phyloP scores from a whole-genome alignment of 768 basidiomycete genomes.

The Trametes sanguinea region DNA sequence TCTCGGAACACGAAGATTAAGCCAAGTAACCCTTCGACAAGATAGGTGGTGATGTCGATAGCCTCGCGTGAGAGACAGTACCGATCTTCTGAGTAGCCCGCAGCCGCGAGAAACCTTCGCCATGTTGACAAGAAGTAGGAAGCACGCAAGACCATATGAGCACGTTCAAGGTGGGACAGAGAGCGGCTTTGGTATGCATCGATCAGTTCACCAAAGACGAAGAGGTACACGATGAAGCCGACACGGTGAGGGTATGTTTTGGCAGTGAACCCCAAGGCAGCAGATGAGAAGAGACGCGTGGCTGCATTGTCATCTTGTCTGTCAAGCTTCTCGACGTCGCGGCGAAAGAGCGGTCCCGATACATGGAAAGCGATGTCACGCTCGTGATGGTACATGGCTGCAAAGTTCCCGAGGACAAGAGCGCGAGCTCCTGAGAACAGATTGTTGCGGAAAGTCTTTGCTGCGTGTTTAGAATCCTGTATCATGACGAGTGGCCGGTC shows the following conservation, averaged over 20 bases:
- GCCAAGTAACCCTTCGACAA: conserved; percentile 36
- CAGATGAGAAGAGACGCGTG: conserved; percentile 39
- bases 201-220: too few relatives aligned
- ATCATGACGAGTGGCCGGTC: conserved; percentile 31
- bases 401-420: conserved; percentile 31
- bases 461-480: conserved; percentile 40
- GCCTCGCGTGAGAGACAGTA: conserved; percentile 40
- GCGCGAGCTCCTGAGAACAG: conserved; percentile 36
- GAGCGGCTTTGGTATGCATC: too few relatives aligned
- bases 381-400: conserved; percentile 13
- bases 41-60: conserved; percentile 33
- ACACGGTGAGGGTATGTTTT: too few relatives aligned
- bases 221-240: too few relatives aligned
- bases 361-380: conserved; percentile 6
- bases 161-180: too few relatives aligned
- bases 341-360: conserved; percentile 30
- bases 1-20: conserved; percentile 41
- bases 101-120: conserved; percentile 33
- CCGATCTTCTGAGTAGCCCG: conserved; percentile 25
- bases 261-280: too few relatives aligned
- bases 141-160: too few relatives aligned
- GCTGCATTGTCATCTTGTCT: conserved; percentile 50
- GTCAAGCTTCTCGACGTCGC: conserved; percentile 43
- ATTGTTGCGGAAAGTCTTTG: conserved; percentile 41
- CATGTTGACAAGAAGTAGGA: too few relatives aligned